Evolutionary conservation across 257 asterid genomes (phyloP), one percentile per base, ranked within the genome.

Genomic region (Lantana camara): DNA sequence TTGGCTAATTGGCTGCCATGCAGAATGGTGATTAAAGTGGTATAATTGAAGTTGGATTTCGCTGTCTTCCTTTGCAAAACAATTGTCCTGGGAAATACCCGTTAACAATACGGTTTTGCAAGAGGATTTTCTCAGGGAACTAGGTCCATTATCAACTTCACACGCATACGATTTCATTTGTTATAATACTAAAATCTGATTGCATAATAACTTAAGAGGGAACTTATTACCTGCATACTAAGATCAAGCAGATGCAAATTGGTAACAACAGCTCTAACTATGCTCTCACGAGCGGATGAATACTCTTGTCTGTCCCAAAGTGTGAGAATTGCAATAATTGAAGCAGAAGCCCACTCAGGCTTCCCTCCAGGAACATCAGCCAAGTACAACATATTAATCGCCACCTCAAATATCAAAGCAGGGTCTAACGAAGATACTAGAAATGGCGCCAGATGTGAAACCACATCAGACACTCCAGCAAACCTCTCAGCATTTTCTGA

Each of bases 281-380:
- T 90, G 75, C 92, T 90, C 80, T 90, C 97, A 4, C 96, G 82
- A 3, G 95, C 97, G 48, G 96, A 87, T 57, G 97, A 85, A 74
- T 85, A 87, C 77, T 90, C 97, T 71, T 90, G 96, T 55, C 97
- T 85, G 67, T 90, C 97, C 97, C 97, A 90, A 51, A 90, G 95
- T 46, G 93, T 87, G 63, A 90, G 96, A 73, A 90, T 87, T 15
- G 96, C 90, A 75, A 83, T 87, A 58, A 81, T 87, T 23, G 97
- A 85, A 0, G 82, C 77, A 40, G 96, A 87, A 57, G 97, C 97
- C 97, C 96, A 90, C 80, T 90, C 97, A 0, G 97, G 92, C 76
- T 87, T 87, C 59, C 97, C 97, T 55, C 97, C 97, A 22, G 96
- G 90, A 56, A 90, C 96, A 63, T 90, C 97, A 67, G 97, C 96